Evolutionary conservation across 1,284 basidiomycete genomes (phyloP), one percentile per base, ranked within the genome.

Genomic region (Ustilago bromivora): DNA sequence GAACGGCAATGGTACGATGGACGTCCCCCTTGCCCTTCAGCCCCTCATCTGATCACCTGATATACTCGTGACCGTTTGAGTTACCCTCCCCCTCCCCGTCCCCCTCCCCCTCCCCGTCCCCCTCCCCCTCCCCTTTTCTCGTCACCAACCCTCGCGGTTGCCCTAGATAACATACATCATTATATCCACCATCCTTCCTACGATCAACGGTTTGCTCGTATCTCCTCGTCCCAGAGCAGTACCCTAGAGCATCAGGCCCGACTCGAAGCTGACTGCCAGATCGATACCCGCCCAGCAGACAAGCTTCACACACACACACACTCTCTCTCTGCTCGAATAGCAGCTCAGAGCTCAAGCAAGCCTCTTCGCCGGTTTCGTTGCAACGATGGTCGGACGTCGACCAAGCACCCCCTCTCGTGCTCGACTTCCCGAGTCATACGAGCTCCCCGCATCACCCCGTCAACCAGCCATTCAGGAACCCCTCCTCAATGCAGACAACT

Each of bases 401-500:
- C 40, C 55, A 34, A 53, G 49, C 52, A 49, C 13, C 32, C 32
- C 13, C 9, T 31, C 43, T 17, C n/a, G 36, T 17, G 49, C 60
- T 6, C 23, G 23, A 28, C 23, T 28, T 28, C 34, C 56, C 35
- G 64, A 71, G 13, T 57, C 71, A 0, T 67, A 72, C 34, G 65
- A 67, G 41, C 63, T 71, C 23, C 71, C 71, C 2, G 46, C 61
- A n/a, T 67, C 71, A 12, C 71, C 65, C 23, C 61, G 56, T 10
- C 38, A 40, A 7, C 64, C 57, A 2, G 54, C 64, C 9, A 57
- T 67, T 40, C 53, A 72, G 17, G 46, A 67, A 41, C 71, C 71
- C 34, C 41, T 72, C 32, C 71, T 72, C 53, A 57, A 54, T 17
- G 28, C 28, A 15, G 49, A 64, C 51, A 61, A 61, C 54, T 71